Evolutionary conservation across 1,284 basidiomycete species (phyloP), one percentile per base, ranked within the genome.

Genomic region (Boletus smithii): DNA sequence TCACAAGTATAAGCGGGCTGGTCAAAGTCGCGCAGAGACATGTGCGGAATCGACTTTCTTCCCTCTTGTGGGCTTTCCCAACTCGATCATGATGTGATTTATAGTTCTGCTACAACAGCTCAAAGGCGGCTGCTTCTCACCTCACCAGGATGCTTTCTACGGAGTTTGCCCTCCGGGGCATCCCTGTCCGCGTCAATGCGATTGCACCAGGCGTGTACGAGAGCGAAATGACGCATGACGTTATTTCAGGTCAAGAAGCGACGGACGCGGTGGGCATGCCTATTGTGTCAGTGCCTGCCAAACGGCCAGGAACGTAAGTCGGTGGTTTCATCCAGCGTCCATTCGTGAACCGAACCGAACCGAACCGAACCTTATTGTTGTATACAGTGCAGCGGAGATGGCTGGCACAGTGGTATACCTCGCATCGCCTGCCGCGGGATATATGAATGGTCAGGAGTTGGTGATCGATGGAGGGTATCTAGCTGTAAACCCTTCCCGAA

Each of bases 41-140:
- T 58, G 88, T 87, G 63, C 31, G 81, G 69, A 39, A 14, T 36
- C 13, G 17, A 8, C 2, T 22, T 34, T 14, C 3, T 24, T 38
- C 13, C 14, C 23, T 30, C n/a, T 34, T 16, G 14, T 5, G 5
- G 7, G 8, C n/a, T 3, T 27, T 29, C n/a, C 35, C 13, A n/a
- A 24, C 18, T 24, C 17, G 33, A 34, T 40, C 24, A 3, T 27
- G 46, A 48, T 22, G 22, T 17, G 9, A 31, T 40, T 30, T 7
- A 20, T 48, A 90, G 87, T 90, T 90, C 58, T 79, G 76, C 27
- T 89, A 91, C 65, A 89, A 89, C 64, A 83, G 82, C 53, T 71
- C 83, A 10, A 91, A 91, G 64, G 86, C 83, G 0, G 89, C 87
- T 0, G 78, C 79, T 4, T 76, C 81, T 8, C 87, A 89, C 55